Evolutionary conservation across 192 early-diverging fungal genomes (phyloP), one percentile per base, ranked within the genome.

Genomic region (Haplosporangium gracile): DNA sequence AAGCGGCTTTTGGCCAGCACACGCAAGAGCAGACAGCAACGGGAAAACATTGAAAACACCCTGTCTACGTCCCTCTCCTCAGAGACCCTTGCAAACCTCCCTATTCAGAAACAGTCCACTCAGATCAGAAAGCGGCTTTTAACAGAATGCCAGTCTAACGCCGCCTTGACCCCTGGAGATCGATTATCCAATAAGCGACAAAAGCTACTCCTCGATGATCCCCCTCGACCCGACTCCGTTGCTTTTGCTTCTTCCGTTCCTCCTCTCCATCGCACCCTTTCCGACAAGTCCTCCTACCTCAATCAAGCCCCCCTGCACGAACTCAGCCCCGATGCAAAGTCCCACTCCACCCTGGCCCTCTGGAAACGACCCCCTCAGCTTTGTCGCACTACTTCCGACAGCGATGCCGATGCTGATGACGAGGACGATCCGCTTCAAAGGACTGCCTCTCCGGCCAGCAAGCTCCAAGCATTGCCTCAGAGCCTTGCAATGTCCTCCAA

Each of bases 261-360:
- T 45, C 63, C 77, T 42, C 49, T 78, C 24, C 82, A 83, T 72
- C 82, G 82, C 29, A 78, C 82, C 10, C 77, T 83, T 22, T 83
- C 82, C 7, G 82, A 83, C 49, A 83, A 78, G 45, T 83, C 82
- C 20, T 74, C 82, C 2, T 75, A 78, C 55, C 76, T 83, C 26
- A 83, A 83, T 47, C 82, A 75, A 38, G 38, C 76, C n/a, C 51
- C 82, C 22, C 9, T 74, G 26, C 47, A 7, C 20, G 76, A 74
- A 63, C 49, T 51, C 34, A 38, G 4, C 24, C 22, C 57, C 26
- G 70, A 68, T 36, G 53, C 34, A 45, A 82, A 77, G 55, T 24
- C 81, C 15, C 81, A 77, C 16, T 32, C 55, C 5, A 68, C 75
- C 36, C 34, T 53, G 47, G 7, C 60, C 40, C 68, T 38, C 71